Evolutionary conservation across 176 grass and related monocot genomes (phyloP), one percentile per base, ranked within the genome.

Genomic region (Neostapfia colusana): DNA sequence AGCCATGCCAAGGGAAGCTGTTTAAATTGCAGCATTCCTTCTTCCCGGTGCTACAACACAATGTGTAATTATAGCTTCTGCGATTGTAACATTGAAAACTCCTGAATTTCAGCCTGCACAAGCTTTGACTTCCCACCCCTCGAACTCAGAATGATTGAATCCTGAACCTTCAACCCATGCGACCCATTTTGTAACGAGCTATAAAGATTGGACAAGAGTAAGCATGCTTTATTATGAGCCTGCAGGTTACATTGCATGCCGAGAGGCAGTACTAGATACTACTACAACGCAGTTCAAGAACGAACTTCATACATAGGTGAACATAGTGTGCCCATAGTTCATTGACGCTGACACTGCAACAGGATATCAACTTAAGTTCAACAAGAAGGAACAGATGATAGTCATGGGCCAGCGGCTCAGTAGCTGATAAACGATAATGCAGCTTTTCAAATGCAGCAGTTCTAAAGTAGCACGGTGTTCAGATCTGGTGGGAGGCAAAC

Each of bases 1-100:
- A 83, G 27, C 87, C 87, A 69, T 97, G 93, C 55, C 92, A 90
- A 79, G 90, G 73, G 27, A 92, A 80, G 51, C 75, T 84, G 59
- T 82, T 84, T 45, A 25, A 65, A 45, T 41, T 86, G 68, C 81
- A 96, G 35, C 62, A 69, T 24, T 86, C 82, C 72, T 90, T 92
- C 73, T 91, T 91, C 80, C 90, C 88, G 46, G 87, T 50, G 0
- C 37, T 26, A 76, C 93, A 2, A 48, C 46, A 97, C 55, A 90
- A 97, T 48, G 79, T 82, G 17, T 90, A 92, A 68, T 31, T 89
- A 71, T 83, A 97, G 43, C 60, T 73, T 40, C 76, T 68, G 6
- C 58, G 78, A 57, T 77, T 79, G 20, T 78, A 27, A 86, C 72
- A 69, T 76, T 86, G 9, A 73, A 65, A 59, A 67, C 65, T 66